Evolutionary conservation across 495 filamentous ascomycete species (phyloP).

Genomic region (Apiosordaria backusii): DNA sequence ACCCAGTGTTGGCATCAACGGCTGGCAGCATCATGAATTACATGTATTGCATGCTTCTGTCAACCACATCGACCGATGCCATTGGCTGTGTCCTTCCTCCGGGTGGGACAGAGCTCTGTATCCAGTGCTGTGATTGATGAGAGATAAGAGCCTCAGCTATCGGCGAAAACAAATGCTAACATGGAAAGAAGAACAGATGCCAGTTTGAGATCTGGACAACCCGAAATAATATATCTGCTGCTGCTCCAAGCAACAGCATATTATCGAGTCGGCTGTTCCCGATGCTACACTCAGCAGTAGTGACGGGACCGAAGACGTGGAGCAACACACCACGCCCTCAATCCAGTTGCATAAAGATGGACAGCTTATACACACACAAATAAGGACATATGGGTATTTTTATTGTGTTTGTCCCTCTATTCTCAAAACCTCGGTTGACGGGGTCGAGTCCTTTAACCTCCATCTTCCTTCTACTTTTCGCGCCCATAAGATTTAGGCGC

Average conservation of each 20-base stretch:
- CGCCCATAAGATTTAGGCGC: constrained; percentile 12
- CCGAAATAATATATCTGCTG: neutral
- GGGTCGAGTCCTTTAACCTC: constrained; percentile 12
- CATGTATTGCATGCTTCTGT: neutral
- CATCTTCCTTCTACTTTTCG: constrained; percentile 10
- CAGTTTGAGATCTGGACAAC: neutral
- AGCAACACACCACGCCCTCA: neutral
- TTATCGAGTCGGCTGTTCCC: neutral
- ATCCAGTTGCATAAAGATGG: neutral
- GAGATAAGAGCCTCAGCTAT: neutral
- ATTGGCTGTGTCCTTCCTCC: neutral
- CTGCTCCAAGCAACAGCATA: no score
- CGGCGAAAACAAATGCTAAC: neutral
- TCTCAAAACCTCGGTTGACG: constrained; percentile 36
- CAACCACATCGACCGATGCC: neutral
- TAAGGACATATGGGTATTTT: constrained; percentile 2
- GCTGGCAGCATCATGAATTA: neutral
- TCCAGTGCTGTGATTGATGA: neutral
- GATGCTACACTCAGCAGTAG: neutral
- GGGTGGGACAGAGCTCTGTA: neutral
- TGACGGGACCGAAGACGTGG: neutral
- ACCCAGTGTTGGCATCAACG: neutral
- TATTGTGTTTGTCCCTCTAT: constrained; percentile 7
- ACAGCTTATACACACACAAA: constrained; percentile 1
- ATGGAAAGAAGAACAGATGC: no score